Conservation (phyloP, 2,329 filamentous ascomycete species). For the Helotiales sp. region DNA sequence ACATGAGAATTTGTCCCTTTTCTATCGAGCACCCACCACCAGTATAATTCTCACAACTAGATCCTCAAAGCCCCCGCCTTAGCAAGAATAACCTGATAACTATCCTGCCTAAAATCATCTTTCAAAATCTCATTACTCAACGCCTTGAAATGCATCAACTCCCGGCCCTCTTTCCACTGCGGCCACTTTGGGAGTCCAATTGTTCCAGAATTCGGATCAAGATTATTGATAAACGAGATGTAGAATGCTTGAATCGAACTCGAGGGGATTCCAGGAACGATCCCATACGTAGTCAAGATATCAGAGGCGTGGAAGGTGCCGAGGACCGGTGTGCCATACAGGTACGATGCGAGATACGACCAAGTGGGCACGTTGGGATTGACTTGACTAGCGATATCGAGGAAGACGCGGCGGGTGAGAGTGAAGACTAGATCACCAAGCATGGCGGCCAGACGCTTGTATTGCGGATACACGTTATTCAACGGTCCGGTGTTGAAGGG, state of each 20-base stretch:
- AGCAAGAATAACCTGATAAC: constrained; percentile 48
- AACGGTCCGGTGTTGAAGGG: constrained; percentile 71
- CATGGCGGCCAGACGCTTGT: constrained; percentile 77
- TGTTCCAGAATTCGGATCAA: constrained; percentile 66
- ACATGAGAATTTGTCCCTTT: neutral
- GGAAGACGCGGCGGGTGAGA: constrained; percentile 68
- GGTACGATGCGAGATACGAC: constrained; percentile 77
- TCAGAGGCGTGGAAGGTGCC: constrained; percentile 80
- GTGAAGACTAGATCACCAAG: constrained; percentile 79
- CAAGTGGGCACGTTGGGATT: constrained; percentile 67
- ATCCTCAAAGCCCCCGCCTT: constrained; percentile 37
- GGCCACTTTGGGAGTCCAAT: constrained; percentile 53
- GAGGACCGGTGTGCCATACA: constrained; percentile 71
- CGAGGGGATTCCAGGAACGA: constrained; percentile 50
- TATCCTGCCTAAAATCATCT: constrained; percentile 55
- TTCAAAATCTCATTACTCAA: constrained; percentile 45
- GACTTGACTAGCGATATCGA: constrained; percentile 51
- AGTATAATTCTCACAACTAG: constrained; percentile 1
- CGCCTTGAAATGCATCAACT: constrained; percentile 57
- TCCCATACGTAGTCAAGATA: constrained; percentile 60
- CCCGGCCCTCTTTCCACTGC: constrained; percentile 54
- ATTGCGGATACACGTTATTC: constrained; percentile 78
- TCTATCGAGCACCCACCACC: too few species aligned
- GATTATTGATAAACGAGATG: constrained; percentile 70
- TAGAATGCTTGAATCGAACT: constrained; percentile 70